Evolutionary conservation across 176 grass and related monocot species (phyloP).

Genomic region (Dactylis glomerata): DNA sequence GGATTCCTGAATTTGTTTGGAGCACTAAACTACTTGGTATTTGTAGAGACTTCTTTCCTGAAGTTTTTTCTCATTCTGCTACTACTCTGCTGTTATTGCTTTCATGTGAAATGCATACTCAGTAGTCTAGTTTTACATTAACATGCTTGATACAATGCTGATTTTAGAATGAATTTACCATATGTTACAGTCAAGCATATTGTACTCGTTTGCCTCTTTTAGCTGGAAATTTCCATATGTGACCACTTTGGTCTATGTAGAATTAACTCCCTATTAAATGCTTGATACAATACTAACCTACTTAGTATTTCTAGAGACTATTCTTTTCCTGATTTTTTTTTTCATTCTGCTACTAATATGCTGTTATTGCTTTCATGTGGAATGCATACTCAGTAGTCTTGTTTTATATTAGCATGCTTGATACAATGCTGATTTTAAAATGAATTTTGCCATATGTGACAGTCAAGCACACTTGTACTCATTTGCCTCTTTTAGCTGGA

Average conservation of each 20-base stretch:
- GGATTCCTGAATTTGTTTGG: not conserved
- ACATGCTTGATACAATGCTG: too few species aligned
- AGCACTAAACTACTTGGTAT: not conserved
- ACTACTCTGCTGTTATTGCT: not conserved
- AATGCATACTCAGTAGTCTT: not conserved
- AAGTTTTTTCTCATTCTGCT: not conserved
- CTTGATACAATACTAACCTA: too few species aligned
- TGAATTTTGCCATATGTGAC: too few species aligned
- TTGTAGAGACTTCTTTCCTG: not conserved
- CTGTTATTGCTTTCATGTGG: not conserved
- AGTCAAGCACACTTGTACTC: not conserved
- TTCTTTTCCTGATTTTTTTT: not conserved
- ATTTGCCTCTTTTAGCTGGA: not conserved
- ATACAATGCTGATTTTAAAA: not conserved
- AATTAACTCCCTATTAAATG: too few species aligned
- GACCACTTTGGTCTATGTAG: not conserved
- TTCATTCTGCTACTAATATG: not conserved
- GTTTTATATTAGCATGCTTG: not conserved
- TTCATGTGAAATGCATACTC: not conserved
- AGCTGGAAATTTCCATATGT: not conserved
- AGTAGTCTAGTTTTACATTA: not conserved
- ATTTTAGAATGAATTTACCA: too few species aligned
- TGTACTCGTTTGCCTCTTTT: not conserved
- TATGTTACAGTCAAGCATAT: not conserved
- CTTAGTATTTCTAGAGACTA: not conserved